A percentile compares a stretch with the other conserved stretches of the same genome.
phyloP scores from a whole-genome alignment of 2,329 filamentous ascomycete genomes.

The Didymella exigua region DNA sequence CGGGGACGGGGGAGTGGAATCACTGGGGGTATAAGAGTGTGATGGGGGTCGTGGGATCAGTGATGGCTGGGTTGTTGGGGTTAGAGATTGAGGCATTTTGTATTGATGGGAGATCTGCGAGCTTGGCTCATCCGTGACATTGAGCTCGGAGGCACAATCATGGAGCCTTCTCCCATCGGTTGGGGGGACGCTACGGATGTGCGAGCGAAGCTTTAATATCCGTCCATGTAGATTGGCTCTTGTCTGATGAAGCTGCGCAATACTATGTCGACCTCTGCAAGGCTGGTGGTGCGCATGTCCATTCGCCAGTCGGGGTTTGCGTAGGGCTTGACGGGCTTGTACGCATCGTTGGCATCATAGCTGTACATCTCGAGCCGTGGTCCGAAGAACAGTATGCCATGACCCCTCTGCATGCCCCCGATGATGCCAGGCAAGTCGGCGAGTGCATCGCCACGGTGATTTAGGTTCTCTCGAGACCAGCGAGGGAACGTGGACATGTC shows the following conservation, averaged over 20 bases:
- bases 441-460: constrained; percentile 31
- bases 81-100: not conserved
- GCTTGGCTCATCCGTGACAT: too few relatives aligned
- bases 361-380: constrained; percentile 32
- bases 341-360: constrained; percentile 18
- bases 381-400: constrained; percentile 35
- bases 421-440: constrained; percentile 21
- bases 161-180: too few relatives aligned
- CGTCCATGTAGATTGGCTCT: not conserved
- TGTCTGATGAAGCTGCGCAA: constrained; percentile 5
- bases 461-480: constrained; percentile 9
- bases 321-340: not conserved
- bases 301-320: constrained; percentile 7
- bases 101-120: not conserved
- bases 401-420: constrained; percentile 21
- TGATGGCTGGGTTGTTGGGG: constrained; percentile 40
- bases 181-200: not conserved
- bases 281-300: constrained; percentile 12
- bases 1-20: constrained; percentile 54
- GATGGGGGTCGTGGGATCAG: constrained; percentile 47
- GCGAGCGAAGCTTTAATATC: not conserved
- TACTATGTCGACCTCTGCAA: constrained; percentile 4
- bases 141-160: too few relatives aligned
- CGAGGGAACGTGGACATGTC: constrained; percentile 21
- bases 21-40: constrained; percentile 56